phyloP scores from a whole-genome alignment of 371 early-diverging fungal genomes.

The Circinella minor region DNA sequence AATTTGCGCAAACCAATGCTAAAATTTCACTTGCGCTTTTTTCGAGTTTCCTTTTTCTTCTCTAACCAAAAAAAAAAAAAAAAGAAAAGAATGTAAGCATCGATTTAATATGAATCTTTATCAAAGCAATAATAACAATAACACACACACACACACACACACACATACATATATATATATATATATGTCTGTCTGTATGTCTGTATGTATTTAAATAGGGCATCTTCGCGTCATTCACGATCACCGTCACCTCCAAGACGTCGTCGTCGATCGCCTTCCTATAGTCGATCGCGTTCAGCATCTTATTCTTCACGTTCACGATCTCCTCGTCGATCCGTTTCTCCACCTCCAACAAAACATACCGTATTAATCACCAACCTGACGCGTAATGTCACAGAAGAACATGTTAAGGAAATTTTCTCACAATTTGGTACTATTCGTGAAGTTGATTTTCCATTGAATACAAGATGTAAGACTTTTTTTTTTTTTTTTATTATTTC shows the following conservation, averaged over 20 bases:
- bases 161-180: too few species aligned
- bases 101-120: too few species aligned
- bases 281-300: constrained; percentile 30
- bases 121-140: too few species aligned
- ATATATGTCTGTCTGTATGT: too few species aligned
- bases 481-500: too few species aligned
- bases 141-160: too few species aligned
- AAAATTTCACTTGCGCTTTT: too few species aligned
- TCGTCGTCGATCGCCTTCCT: constrained; percentile 29
- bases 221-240: constrained; percentile 21
- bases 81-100: too few species aligned
- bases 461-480: constrained; percentile 37
- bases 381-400: constrained; percentile 45
- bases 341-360: constrained; percentile 10
- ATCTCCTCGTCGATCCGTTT: constrained; percentile 17
- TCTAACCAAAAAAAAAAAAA: too few species aligned
- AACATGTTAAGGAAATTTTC: constrained; percentile 56
- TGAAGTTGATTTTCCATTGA: constrained; percentile 46
- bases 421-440: constrained; percentile 42
- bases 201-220: neutral
- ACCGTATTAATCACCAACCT: constrained; percentile 25
- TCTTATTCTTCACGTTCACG: constrained; percentile 16
- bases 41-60: too few species aligned
- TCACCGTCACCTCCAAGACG: constrained; percentile 29
- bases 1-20: too few species aligned